Evolutionary conservation across 768 basidiomycete species (phyloP).

Genomic region (Stropharia rugosoannulata): DNA sequence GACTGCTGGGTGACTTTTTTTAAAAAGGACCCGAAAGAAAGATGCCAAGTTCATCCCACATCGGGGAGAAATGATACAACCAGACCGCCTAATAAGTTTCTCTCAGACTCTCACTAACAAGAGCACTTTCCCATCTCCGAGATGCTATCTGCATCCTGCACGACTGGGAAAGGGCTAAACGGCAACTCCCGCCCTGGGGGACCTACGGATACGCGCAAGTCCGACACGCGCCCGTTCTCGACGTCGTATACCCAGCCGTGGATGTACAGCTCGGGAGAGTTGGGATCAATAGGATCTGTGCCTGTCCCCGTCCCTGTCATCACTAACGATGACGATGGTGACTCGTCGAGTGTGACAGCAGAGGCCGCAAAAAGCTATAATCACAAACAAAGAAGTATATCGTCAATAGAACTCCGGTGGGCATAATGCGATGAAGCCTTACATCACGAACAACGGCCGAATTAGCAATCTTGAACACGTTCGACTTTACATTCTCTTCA

Average conservation of each 20-base stretch:
- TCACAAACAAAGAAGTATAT: not conserved
- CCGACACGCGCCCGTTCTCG: constrained; percentile 46
- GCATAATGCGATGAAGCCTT: not conserved
- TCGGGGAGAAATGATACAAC: no score
- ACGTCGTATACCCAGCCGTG: constrained; percentile 65
- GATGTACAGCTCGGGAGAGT: constrained; percentile 30
- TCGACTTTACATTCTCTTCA: constrained; percentile 40
- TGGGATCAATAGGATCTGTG: no score
- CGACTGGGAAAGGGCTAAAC: constrained; percentile 22
- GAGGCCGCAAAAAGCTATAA: not conserved
- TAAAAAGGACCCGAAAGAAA: no score
- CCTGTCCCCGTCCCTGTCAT: no score
- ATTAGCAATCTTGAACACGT: constrained; percentile 25
- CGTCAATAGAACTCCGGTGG: not conserved
- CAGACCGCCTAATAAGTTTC: no score
- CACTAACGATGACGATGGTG: not conserved
- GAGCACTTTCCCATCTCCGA: not conserved
- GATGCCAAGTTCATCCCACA: no score
- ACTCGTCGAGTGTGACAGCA: not conserved
- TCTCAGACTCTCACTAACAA: not conserved
- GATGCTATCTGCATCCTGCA: not conserved
- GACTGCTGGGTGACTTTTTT: no score
- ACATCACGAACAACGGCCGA: constrained; percentile 30
- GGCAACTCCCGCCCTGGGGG: constrained; percentile 33
- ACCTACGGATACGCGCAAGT: constrained; percentile 42